Evolutionary conservation across 2,329 filamentous ascomycete species (phyloP), one percentile per base, ranked within the genome.

Genomic region (Phaeomoniella chlamydospora): DNA sequence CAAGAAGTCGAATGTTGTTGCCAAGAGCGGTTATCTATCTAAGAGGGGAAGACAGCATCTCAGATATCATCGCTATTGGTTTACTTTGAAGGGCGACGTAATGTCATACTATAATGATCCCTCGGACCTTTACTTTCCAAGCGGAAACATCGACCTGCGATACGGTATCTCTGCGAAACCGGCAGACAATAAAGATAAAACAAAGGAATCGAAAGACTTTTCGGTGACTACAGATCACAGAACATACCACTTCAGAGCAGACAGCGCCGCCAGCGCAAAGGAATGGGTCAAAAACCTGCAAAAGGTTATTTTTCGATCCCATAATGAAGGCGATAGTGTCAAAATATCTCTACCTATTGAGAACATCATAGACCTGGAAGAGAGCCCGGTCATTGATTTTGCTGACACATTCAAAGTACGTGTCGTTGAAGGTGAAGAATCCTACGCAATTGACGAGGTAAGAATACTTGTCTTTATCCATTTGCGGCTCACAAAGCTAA

Each of bases 241-340:
- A 37, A 86, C 75, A 1, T 94, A 90, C 57, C 72, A 85, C 49
- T 92, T 96, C 63, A 77, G 75, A 49, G 90, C 88, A 26, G 90
- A 98, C 53, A 94, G 84, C 52, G 68, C 74, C 1, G 70, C 77
- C 3, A 94, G 83, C 52, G 90, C 90, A 9, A 90, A 85, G 55
- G 90, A 96, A 63, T 98, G 90, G 90, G 87, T 94, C 32, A 90
- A 90, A 57, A 77, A 82, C 36, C 65, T 98, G 16, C 88, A 94
- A 52, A 82, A 90, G 40, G 87, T 94, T 46, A 94, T 96, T 39
- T 96, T 96, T 52, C 73, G 87, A 35, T 88, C 86, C 9, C 87
- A 92, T 58, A 96, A 96, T 50, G 88, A 94, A 43, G 88, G 90
- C 6, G 87, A 94, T 52, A 94, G 87, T 51, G 84, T 98, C 55